Base-by-base conservation (phyloP, 768 basidiomycete genomes). In the Russula sp. region DNA sequence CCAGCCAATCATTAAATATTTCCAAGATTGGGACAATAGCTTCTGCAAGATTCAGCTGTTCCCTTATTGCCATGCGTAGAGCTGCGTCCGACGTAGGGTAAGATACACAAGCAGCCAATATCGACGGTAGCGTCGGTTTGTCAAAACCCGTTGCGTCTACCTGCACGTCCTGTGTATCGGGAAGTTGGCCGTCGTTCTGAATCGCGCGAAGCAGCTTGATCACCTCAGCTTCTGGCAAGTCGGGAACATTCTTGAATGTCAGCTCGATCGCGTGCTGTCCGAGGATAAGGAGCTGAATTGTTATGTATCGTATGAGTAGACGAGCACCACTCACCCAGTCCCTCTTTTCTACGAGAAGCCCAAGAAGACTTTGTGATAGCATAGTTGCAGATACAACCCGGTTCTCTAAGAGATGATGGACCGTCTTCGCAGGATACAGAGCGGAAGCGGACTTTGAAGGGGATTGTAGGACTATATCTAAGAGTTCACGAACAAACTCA, bases 151-250 rank as follows among this genome's bases (percentile, higher is more conserved):
- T 60, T 2, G 64, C 25, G 60, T 78, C 80, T 14, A 79, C 70
- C 16, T 77, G 75, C 77, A 71, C 78, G 45, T 66, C 69, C 53
- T 59, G 70, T 11, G 64, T 62, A 48, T 65, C 64, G 11, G 59
- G 32, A 25, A 43, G 35, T 25, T 51, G 61, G 18, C 34, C 8
- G 10, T 42, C 55, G 29, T 50, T 20, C 14, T 81, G 70, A 20
- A 86, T 76, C 14, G 70, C 66, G 48, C 74, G 75, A 3, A 90
- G 75, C 3, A 78, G 73, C 35, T 79, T 76, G 25, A 88, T 76
- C 42, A 91, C 70, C 63, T 89, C 85, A 16, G 75, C 67, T 70
- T 92, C 89, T 2, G 84, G 75, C 59, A 93, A 66, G 69, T 93
- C 90, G 7, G 75, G 68, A 20, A 91, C 83, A 2, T 69, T 73